Conservation (phyloP, 257 asterid species). For the Fraxinus cuspidata region DNA sequence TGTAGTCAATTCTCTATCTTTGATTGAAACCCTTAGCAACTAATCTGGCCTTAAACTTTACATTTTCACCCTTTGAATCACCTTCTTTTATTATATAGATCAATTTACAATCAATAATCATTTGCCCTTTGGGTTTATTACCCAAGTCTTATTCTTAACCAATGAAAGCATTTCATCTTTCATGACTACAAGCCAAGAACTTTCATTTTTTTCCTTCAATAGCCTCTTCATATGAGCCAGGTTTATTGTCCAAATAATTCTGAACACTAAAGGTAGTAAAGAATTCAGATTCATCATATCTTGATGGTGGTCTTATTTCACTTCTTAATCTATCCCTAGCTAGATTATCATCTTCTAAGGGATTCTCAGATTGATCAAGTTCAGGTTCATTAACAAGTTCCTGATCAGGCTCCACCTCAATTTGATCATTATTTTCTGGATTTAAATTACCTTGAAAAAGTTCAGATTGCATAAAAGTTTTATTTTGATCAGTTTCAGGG, state of each 20-base stretch:
- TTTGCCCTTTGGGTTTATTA: not conserved
- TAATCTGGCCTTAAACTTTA: not conserved
- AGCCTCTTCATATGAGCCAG: not conserved
- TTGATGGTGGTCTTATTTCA: not conserved
- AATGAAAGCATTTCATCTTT: not conserved
- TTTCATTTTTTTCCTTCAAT: not conserved
- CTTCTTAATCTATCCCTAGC: not conserved
- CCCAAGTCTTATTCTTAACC: not conserved
- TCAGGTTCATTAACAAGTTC: not conserved
- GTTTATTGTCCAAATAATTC: not conserved
- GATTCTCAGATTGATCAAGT: too few relatives aligned
- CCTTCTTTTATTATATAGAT: not conserved
- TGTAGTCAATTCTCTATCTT: not conserved
- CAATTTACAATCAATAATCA: too few relatives aligned
- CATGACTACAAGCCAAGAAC: not conserved
- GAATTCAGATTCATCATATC: not conserved
- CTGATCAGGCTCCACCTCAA: too few relatives aligned
- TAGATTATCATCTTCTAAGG: too few relatives aligned
- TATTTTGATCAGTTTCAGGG: too few relatives aligned
- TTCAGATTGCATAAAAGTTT: too few relatives aligned
- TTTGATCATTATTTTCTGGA: too few relatives aligned
- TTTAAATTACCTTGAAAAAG: too few relatives aligned
- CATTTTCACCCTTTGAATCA: not conserved
- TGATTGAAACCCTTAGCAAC: not conserved
- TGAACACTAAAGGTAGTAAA: too few relatives aligned